These are phyloP conservation scores for Leishmania lainsoni DNA, from an alignment of 208 protist genomes.

Conservation along the genomic window DNA sequence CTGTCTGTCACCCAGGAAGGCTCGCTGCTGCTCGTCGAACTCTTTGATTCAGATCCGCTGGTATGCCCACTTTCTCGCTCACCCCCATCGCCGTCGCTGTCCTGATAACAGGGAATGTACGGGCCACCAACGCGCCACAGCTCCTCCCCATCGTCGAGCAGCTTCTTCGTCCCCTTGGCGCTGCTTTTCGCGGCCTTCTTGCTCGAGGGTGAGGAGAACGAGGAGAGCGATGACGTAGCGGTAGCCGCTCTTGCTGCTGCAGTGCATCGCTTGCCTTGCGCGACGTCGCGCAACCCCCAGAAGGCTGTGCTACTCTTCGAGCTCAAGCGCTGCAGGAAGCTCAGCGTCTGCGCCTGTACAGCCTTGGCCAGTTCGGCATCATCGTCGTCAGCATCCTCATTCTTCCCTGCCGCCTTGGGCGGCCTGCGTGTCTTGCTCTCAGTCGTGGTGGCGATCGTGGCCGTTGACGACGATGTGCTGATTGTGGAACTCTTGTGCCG, in stretches of 20 bases:
- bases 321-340: constrained; percentile 54
- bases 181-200: not conserved
- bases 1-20: constrained; percentile 57
- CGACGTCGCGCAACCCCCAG: constrained; percentile 67
- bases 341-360: constrained; percentile 47
- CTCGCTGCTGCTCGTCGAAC: constrained; percentile 50
- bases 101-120: constrained; percentile 9
- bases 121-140: constrained; percentile 30
- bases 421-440: not conserved
- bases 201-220: not conserved
- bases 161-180: constrained; percentile 16
- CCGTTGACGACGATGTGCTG: not conserved
- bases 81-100: not conserved
- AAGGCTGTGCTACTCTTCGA: constrained; percentile 44
- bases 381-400: constrained; percentile 30
- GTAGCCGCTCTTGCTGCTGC: constrained; percentile 3
- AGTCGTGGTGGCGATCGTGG: not conserved
- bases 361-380: constrained; percentile 55
- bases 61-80: not conserved
- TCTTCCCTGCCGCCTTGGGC: not conserved
- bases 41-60: constrained; percentile 6
- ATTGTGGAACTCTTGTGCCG: not conserved
- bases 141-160: constrained; percentile 16
- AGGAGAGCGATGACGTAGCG: not conserved
- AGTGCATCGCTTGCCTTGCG: constrained; percentile 40